Conservation (phyloP, 306 rosid species). For the Sicyos edulis region DNA sequence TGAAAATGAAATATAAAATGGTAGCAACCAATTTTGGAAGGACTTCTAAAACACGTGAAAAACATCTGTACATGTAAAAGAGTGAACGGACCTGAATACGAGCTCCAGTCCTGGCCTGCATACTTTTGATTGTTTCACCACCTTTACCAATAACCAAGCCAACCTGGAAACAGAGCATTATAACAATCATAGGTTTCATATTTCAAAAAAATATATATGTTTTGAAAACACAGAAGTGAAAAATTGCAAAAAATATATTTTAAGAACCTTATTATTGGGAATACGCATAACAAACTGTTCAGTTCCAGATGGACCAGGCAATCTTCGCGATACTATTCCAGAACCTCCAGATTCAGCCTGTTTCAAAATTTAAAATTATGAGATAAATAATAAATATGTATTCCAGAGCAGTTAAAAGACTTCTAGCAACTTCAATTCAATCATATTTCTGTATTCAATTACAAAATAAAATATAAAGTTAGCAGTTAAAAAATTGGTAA, state of each 20-base stretch:
- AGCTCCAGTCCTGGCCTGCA: slow-evolving; percentile 87
- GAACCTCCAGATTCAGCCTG: slow-evolving; percentile 98
- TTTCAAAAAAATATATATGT: neutral
- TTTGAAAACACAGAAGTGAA: neutral
- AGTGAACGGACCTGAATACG: slow-evolving; percentile 21
- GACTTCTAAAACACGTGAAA: neutral
- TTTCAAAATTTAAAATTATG: slow-evolving; percentile 11
- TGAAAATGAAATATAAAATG: neutral
- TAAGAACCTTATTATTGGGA: slow-evolving; percentile 82
- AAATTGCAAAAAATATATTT: neutral
- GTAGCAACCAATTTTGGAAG: neutral
- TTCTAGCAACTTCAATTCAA: neutral
- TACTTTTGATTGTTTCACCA: slow-evolving; percentile 86
- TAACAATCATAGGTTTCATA: neutral
- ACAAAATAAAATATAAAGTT: too few relatives aligned
- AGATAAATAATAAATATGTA: neutral
- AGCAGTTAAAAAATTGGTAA: too few relatives aligned
- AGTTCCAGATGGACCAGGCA: slow-evolving; percentile 65
- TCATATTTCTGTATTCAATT: too few relatives aligned
- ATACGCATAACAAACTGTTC: slow-evolving; percentile 67
- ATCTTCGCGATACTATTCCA: slow-evolving; percentile 55
- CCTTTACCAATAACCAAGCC: slow-evolving; percentile 97
- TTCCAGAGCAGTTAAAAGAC: neutral
- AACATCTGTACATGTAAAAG: neutral
- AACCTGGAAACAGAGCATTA: slow-evolving; percentile 44